A percentile compares a stretch with the other conserved stretches of the same genome.
Evolutionary conservation across 805 yeast genomes (phyloP).

Genomic region (Candida dajiaensis): DNA sequence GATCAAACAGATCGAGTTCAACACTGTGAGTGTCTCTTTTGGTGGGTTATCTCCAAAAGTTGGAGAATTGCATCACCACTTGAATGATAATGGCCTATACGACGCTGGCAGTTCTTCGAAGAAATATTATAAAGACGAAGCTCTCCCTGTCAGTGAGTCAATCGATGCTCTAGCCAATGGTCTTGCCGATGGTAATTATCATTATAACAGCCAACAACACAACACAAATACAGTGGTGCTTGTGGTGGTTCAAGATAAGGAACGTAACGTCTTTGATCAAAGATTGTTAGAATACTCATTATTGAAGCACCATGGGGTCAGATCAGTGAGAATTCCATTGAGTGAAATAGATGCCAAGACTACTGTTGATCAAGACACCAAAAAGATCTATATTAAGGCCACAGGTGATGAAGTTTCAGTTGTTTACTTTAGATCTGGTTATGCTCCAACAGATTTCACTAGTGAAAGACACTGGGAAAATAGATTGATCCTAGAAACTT

Average conservation of each 20-base stretch:
- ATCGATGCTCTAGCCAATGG: conserved; percentile 57
- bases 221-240: conserved; percentile 49
- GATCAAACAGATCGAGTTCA: conserved; percentile 93
- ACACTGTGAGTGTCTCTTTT: conserved; percentile 92
- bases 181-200: conserved; percentile 55
- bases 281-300: conserved; percentile 73
- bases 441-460: conserved; percentile 76
- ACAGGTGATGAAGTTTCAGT: conserved; percentile 74
- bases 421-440: conserved; percentile 87
- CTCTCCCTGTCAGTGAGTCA: conserved; percentile 67
- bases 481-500: conserved; percentile 63
- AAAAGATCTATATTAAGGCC: conserved; percentile 46
- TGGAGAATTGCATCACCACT: conserved; percentile 64
- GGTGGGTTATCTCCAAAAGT: conserved; percentile 85
- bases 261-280: conserved; percentile 90
- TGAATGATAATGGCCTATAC: conserved; percentile 57
- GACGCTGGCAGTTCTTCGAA: conserved; percentile 31
- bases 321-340: conserved; percentile 61
- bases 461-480: conserved; percentile 69
- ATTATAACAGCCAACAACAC: conserved; percentile 37
- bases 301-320: conserved; percentile 47
- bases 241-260: conserved; percentile 78
- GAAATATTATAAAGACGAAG: conserved; percentile 37
- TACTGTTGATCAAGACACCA: conserved; percentile 28
- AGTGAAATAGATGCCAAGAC: conserved; percentile 47